Evolutionary conservation across 768 basidiomycete genomes (phyloP).

Genomic region (Guyanaporus albipodus): DNA sequence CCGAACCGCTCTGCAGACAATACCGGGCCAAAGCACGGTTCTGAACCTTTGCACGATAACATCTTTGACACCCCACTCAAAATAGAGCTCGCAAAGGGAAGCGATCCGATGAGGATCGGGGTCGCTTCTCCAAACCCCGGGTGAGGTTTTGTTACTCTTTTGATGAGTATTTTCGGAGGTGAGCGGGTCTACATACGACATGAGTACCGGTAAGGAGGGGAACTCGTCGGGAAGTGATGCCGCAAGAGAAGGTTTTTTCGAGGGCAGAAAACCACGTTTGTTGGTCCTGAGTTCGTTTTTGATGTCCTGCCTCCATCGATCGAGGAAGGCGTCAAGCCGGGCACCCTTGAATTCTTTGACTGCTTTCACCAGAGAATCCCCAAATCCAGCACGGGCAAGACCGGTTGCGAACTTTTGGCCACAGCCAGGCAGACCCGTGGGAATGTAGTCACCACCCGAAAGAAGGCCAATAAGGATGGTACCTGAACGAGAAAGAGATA

Average conservation of each 20-base stretch:
- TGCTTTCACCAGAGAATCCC: conserved; percentile 64
- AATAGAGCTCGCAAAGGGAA: conserved; percentile 76
- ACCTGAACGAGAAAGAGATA: conserved; percentile 57
- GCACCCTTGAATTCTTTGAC: conserved; percentile 43
- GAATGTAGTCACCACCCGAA: conserved; percentile 89
- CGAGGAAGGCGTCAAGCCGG: conserved; percentile 50
- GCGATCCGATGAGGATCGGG: conserved; percentile 72
- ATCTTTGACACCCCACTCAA: conserved; percentile 89
- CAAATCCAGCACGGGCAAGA: conserved; percentile 79
- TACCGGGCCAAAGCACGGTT: conserved; percentile 76
- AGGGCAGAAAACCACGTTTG: conserved; percentile 55
- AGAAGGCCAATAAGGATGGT: conserved; percentile 80
- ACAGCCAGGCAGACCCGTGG: conserved; percentile 62
- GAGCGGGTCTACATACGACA: conserved; percentile 75
- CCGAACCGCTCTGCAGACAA: conserved; percentile 68
- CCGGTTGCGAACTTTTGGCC: conserved; percentile 71
- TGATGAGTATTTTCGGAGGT: conserved; percentile 55
- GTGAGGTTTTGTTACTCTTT: conserved; percentile 35
- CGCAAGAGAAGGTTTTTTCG: conserved; percentile 63
- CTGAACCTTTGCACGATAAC: conserved; percentile 81
- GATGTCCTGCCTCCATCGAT: conserved; percentile 59
- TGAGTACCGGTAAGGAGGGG: conserved; percentile 68
- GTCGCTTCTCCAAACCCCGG: conserved; percentile 49
- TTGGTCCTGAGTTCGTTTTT: conserved; percentile 66
- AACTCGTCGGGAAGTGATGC: conserved; percentile 62